phyloP scores from a whole-genome alignment of 202 grass and related monocot species.

The Brachypodium distachyon region DNA sequence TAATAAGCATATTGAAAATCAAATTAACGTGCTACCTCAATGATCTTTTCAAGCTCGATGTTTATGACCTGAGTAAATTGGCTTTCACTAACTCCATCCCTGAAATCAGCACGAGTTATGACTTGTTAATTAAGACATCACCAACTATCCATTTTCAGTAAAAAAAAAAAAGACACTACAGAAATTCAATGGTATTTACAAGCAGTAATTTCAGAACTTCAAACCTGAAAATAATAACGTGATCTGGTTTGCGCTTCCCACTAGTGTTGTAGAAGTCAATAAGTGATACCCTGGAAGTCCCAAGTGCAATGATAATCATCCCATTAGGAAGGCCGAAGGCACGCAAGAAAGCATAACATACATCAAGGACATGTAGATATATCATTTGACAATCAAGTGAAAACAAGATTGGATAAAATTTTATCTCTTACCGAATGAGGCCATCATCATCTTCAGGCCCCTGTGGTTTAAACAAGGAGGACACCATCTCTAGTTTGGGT shows the following conservation, averaged over 20 bases:
- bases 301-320: neutral
- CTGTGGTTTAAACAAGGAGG: constrained; percentile 66
- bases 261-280: constrained; percentile 89
- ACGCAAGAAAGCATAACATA: neutral
- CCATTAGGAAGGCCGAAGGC: neutral
- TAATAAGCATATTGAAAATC: neutral
- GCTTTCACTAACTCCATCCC: constrained; percentile 88
- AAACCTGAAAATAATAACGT: constrained; percentile 81
- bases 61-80: constrained; percentile 89
- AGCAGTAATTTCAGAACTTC: neutral
- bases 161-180: neutral
- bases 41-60: constrained; percentile 91
- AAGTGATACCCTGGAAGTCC: constrained; percentile 61
- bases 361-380: neutral
- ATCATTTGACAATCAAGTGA: neutral
- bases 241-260: constrained; percentile 67
- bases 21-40: constrained; percentile 38
- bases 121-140: neutral
- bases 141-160: neutral
- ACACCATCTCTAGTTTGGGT: constrained; percentile 69
- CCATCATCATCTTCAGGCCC: constrained; percentile 57
- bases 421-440: constrained; percentile 39
- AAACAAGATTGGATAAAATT: neutral
- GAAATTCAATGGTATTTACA: constrained; percentile 1
- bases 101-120: constrained; percentile 16